These are phyloP conservation scores for Rhizophora apiculata DNA, from an alignment of 345 rosid species.

Conservation along the genomic window DNA sequence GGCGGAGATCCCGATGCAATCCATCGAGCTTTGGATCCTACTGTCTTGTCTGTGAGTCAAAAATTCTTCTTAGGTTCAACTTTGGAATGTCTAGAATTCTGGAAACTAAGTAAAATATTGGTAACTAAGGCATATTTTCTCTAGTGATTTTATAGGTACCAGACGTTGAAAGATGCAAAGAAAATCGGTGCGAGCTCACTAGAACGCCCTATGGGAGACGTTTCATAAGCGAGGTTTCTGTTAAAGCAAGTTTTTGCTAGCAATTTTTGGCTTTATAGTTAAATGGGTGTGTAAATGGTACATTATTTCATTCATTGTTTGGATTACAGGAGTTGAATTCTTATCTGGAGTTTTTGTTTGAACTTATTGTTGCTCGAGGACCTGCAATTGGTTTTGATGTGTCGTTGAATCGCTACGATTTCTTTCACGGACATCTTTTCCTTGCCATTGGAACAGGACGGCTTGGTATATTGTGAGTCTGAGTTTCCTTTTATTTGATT, in stretches of 20 bases:
- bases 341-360: conserved; percentile 64
- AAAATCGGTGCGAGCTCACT: conserved; percentile 55
- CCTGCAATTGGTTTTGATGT: conserved; percentile 59
- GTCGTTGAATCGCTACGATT: conserved; percentile 62
- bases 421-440: conserved; percentile 88
- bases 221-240: conserved; percentile 59
- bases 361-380: conserved; percentile 68
- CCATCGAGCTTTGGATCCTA: conserved; percentile 65
- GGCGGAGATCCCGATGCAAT: conserved; percentile 75
- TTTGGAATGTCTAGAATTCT: neutral
- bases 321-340: conserved; percentile 65
- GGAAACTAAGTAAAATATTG: neutral
- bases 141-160: conserved; percentile 48
- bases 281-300: too few species aligned
- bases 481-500: neutral
- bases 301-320: neutral
- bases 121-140: conserved; percentile 1
- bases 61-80: neutral
- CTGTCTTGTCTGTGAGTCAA: conserved; percentile 52
- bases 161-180: conserved; percentile 48
- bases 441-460: conserved; percentile 59
- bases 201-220: conserved; percentile 77
- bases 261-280: too few species aligned
- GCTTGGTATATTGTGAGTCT: conserved; percentile 76
- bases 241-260: too few species aligned